Base-by-base conservation (phyloP, 1,284 basidiomycete genomes). In the Cutaneotrichosporon daszewskae region DNA sequence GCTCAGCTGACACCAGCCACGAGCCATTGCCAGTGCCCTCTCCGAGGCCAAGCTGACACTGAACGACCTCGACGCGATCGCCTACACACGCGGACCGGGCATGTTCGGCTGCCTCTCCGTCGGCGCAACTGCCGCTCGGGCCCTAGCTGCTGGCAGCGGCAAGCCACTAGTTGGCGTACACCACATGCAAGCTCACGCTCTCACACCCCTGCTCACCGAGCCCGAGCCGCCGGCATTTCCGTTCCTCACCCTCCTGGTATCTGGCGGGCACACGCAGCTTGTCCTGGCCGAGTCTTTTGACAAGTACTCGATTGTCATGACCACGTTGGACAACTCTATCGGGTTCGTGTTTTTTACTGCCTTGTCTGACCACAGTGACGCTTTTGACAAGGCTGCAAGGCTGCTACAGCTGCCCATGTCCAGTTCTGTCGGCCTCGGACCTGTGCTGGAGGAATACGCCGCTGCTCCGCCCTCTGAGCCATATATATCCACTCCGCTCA, bases 121-220 rank as follows among this genome's bases (percentile, higher is more conserved):
- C 5, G 80, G 82, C 36, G 79, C 82, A 4, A 84, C 83, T 49
- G 81, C 87, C 2, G 88, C 88, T 7, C 87, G 85, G 62, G 79
- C 81, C 0, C 73, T 96, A 1, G 87, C 88, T 0, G 83, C 86
- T 0, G 83, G 81, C 0, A 73, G 81, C 7, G 74, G 77, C 32
- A 86, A 88, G 59, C 90, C 89, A 0, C 53, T 94, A 1, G 79
- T 95, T 8, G 90, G 88, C 5, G 85, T 94, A 3, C 87, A 95
- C 68, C 91, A 95, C 61, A 95, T 95, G 91, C 90, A 94, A 87
- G 92, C 87, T 0, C 91, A 96, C 60, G 87, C 92, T 0, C 74
- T 95, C 1, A 95, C 90, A 0, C 77, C 86, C 0, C 69, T 88
- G 20, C 77, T 95, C 10, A 91, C 90, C 0, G 63, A 73, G 25